Percentiles rank a stretch among this genome's conserved stretches.
phyloP scores from a whole-genome alignment of 805 yeast genomes.

The Metschnikowia vanudenii region DNA sequence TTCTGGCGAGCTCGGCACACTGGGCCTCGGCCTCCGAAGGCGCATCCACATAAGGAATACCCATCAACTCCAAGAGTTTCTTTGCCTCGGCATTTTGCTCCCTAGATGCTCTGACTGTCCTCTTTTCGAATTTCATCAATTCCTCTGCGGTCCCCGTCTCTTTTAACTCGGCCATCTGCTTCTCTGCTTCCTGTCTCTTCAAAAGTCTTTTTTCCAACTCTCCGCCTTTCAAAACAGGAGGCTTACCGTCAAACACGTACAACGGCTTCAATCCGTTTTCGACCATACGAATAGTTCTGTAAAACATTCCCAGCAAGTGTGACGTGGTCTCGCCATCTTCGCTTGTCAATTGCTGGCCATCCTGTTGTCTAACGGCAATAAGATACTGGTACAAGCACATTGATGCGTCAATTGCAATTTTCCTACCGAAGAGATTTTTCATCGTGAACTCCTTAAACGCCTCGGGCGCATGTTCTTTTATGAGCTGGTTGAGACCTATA shows the following conservation, averaged over 20 bases:
- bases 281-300: slow-evolving; percentile 85
- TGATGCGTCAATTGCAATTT: slow-evolving; percentile 96
- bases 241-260: slow-evolving; percentile 96
- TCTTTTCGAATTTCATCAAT: slow-evolving; percentile 69
- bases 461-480: slow-evolving; percentile 84
- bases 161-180: slow-evolving; percentile 67
- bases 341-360: slow-evolving; percentile 88
- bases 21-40: slow-evolving; percentile 99
- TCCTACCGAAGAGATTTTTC: slow-evolving; percentile 85
- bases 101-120: slow-evolving; percentile 84
- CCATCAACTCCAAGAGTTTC: slow-evolving; percentile 78
- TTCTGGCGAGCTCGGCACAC: slow-evolving; percentile 87
- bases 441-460: slow-evolving; percentile 78
- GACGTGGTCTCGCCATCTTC: slow-evolving; percentile 90
- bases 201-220: slow-evolving; percentile 84
- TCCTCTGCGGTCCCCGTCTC: slow-evolving; percentile 83
- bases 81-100: slow-evolving; percentile 96
- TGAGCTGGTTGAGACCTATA: slow-evolving; percentile 76
- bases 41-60: slow-evolving; percentile 89
- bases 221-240: slow-evolving; percentile 91
- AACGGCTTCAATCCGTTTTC: slow-evolving; percentile 95
- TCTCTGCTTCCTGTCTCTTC: slow-evolving; percentile 79
- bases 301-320: slow-evolving; percentile 94
- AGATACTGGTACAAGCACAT: slow-evolving; percentile 96
- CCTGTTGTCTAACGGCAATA: slow-evolving; percentile 94